Evolutionary conservation across 306 rosid species (phyloP).

Genomic region (Cucumis sativus): DNA sequence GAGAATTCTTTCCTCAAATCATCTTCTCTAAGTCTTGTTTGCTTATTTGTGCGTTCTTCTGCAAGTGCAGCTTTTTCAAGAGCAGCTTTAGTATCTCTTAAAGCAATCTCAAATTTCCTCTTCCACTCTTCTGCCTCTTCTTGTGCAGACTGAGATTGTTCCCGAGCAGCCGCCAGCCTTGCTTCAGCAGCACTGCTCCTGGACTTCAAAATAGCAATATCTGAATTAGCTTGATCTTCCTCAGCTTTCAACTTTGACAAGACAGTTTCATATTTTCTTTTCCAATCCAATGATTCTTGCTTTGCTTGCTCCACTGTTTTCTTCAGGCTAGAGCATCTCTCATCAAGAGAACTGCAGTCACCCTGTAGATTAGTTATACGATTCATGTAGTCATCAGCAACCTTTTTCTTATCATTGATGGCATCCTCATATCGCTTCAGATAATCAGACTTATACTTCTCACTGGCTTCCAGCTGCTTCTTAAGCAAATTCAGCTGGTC

Average conservation of each 20-base stretch:
- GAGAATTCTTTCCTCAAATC: slow-evolving; percentile 81
- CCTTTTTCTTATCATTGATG: slow-evolving; percentile 62
- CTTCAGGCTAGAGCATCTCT: slow-evolving; percentile 48
- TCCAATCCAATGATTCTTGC: slow-evolving; percentile 77
- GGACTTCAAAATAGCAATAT: slow-evolving; percentile 73
- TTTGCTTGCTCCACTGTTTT: slow-evolving; percentile 62
- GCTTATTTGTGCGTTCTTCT: slow-evolving; percentile 68
- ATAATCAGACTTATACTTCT: slow-evolving; percentile 65
- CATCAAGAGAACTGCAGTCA: slow-evolving; percentile 56
- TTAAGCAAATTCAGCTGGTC: slow-evolving; percentile 53
- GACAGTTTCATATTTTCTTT: slow-evolving; percentile 64
- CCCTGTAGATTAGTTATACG: slow-evolving; percentile 75
- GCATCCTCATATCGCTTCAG: slow-evolving; percentile 81
- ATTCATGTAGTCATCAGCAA: slow-evolving; percentile 73
- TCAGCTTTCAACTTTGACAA: slow-evolving; percentile 63
- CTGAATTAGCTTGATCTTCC: slow-evolving; percentile 72
- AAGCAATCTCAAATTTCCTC: slow-evolving; percentile 69
- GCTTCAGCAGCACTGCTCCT: slow-evolving; percentile 84
- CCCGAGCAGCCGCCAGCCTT: slow-evolving; percentile 79
- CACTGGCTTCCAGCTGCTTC: slow-evolving; percentile 76
- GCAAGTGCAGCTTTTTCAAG: slow-evolving; percentile 76
- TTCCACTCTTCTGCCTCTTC: slow-evolving; percentile 99
- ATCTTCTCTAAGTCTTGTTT: slow-evolving; percentile 80
- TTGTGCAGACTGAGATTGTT: slow-evolving; percentile 86
- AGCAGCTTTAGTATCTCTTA: slow-evolving; percentile 78